Evolutionary conservation across 148 eudicot species (phyloP), one percentile per base, ranked within the genome.

Genomic region (Gaultheria prostrata): DNA sequence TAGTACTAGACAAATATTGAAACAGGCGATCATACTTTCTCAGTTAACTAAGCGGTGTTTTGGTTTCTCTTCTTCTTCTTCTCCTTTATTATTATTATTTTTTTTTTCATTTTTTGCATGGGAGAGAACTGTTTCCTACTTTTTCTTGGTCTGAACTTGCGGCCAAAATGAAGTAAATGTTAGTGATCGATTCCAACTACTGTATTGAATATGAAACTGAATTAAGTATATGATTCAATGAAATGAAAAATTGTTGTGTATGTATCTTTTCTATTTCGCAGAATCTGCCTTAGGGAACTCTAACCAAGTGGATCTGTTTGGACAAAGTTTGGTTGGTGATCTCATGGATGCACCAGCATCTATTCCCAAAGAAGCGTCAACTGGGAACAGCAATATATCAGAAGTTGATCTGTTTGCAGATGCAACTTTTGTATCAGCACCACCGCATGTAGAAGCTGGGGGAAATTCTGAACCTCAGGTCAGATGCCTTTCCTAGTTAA

Each of bases 331-430:
- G 50, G 80, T 92, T 72, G 94, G 91, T 80, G 98, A 94, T 80
- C 87, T 97, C 81, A 78, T 93, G 89, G 98, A 92, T 87, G 89
- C 87, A 82, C 90, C 97, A 65, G 63, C 89, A 53, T 51, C 92
- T 83, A 86, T 77, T 89, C 88, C 99, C 70, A 78, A 87, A 30
- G 88, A 87, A 77, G 87, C 74, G 72, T 81, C 89, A 80, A 77
- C 80, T 61, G 84, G 76, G 33, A 80, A 82, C 83, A 89, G 85
- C 84, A 91, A 87, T 84, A 79, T 90, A 30, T 83, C 95, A 84
- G 95, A 90, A 79, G 97, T 88, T 79, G 99, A 97, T 92, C 89
- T 95, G 69, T 97, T 97, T 91, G 98, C 98, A 73, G 99, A 95
- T 92, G 98, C 98, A 67, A 86, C 85, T 92, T 97, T 92, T 91